Evolutionary conservation across 495 filamentous ascomycete genomes (phyloP), one percentile per base, ranked within the genome.

Genomic region (Choiromyces venosus): DNA sequence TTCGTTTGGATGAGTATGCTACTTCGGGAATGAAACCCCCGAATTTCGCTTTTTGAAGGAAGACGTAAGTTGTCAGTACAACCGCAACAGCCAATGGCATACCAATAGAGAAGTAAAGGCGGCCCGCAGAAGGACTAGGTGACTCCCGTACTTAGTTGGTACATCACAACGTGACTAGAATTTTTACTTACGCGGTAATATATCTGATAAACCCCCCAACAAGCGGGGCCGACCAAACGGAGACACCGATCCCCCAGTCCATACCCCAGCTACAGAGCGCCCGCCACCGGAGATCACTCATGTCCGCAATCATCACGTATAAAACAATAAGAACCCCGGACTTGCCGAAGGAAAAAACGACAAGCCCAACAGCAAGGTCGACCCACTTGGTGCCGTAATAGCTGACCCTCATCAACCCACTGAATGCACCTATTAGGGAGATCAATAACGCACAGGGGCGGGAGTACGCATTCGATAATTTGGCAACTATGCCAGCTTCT

Each of bases 221-320:
- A 29, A 67, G 37, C 7, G 72, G 74, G 8, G 42, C 40, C 9
- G 68, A 37, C 77, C 77, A 76, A 65, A 64, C n/a, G 71, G 77
- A 80, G 37, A 71, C 25, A 39, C 65, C 33, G 19, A 69, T 25
- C n/a, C 73, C 46, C 16, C 65, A 37, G 36, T 76, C 44, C 52
- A 79, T 67, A 37, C 68, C 74, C 78, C 78, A 80, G 33, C 52
- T 65, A 56, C 35, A 74, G 35, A 64, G 39, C 7, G 70, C 72
- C 29, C 78, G 65, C 71, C 73, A 76, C n/a, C 66, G 67, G 21
- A 79, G 56, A 46, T 79, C 78, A 33, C 70, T 79, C 33, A 33
- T 74, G 38, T 80, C 78, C 25, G 77, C 71, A 68, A 79, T 67
- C 65, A 79, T 76, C 16, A 80, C 68, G 67, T 73, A 67, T 29